Base-by-base conservation (phyloP, 192 early-diverging fungal species). In the Umbelopsis sp. region DNA sequence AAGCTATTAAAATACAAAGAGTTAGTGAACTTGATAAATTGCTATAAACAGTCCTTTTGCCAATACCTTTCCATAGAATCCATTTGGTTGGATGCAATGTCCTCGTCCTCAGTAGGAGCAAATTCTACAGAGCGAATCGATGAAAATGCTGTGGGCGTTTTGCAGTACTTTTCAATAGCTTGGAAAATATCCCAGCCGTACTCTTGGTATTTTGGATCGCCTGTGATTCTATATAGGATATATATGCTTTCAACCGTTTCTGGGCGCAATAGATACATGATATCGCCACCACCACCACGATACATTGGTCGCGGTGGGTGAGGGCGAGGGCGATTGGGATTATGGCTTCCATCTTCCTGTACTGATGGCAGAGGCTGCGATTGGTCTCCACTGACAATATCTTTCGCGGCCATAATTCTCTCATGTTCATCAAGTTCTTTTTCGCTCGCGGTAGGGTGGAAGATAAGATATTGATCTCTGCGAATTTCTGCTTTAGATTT, bases 191-290 rank as follows among this genome's bases (percentile, higher is more conserved):
- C 74, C 90, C 91, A 91, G 21, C 84, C 90, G 35, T 88, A 82
- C 55, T 91, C 90, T 25, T 86, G 88, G 33, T 91, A 92, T 23
- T 79, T 76, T 18, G 71, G 78, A 52, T 93, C 84, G 3, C 92
- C 92, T 9, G 92, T 93, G 12, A 92, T 70, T 53, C 92, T 81
- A 66, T 91, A 93, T 73, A 92, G 76, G 52, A 88, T 81, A 77
- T 84, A 93, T 25, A 92, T 70, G 68, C 88, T 90, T 73, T 93
- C 91, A 23, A 93, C 71, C 0, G 89, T 87, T 86, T 93, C 91
- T 83, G 55, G 55, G 11, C 55, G 25, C 12, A 61, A 30, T n/a
- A 61, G 33, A 30, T 61, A 61, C 55, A 61, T 61, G 13, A 61
- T 3, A 35, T 61, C 55, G 25, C 55, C 55, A 18, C 55, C 55